Conservation (phyloP, 257 asterid genomes). For the Solanum ossicruentum region DNA sequence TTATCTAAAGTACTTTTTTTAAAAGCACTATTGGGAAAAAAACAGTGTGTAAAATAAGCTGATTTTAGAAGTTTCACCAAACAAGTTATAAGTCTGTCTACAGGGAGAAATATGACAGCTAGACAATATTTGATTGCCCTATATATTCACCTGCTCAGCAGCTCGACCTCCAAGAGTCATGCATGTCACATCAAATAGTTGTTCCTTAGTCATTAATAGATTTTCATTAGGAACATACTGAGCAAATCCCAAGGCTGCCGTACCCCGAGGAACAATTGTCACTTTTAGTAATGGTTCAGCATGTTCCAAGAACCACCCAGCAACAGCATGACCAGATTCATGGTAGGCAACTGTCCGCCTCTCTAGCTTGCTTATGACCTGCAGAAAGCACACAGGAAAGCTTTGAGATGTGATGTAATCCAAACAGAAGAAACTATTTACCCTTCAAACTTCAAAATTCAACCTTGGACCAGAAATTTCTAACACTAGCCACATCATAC, state of each 20-base stretch:
- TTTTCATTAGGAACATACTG: slow-evolving; percentile 80
- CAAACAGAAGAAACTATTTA: neutral
- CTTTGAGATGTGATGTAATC: neutral
- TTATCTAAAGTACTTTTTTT: neutral
- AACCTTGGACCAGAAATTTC: neutral
- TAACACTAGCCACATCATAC: neutral
- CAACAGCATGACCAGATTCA: slow-evolving; percentile 89
- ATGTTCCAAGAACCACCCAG: slow-evolving; percentile 85
- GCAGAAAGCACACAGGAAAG: neutral
- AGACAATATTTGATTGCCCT: neutral
- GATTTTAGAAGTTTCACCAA: neutral
- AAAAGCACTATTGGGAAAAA: neutral
- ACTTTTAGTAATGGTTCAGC: slow-evolving; percentile 82
- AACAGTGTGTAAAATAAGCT: neutral
- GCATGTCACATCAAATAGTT: slow-evolving; percentile 78
- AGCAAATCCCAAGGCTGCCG: slow-evolving; percentile 87
- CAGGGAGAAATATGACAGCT: neutral
- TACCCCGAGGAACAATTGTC: slow-evolving; percentile 83
- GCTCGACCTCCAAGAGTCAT: slow-evolving; percentile 95
- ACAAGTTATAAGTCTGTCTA: neutral
- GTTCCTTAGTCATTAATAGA: slow-evolving; percentile 78
- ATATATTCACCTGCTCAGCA: slow-evolving; percentile 66
- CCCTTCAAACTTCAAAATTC: neutral
- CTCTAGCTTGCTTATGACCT: slow-evolving; percentile 72
- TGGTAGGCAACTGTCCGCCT: slow-evolving; percentile 79